Evolutionary conservation across 352 stramenopile species (phyloP), one percentile per base, ranked within the genome.

Genomic region (Globisporangium cystogenes): DNA sequence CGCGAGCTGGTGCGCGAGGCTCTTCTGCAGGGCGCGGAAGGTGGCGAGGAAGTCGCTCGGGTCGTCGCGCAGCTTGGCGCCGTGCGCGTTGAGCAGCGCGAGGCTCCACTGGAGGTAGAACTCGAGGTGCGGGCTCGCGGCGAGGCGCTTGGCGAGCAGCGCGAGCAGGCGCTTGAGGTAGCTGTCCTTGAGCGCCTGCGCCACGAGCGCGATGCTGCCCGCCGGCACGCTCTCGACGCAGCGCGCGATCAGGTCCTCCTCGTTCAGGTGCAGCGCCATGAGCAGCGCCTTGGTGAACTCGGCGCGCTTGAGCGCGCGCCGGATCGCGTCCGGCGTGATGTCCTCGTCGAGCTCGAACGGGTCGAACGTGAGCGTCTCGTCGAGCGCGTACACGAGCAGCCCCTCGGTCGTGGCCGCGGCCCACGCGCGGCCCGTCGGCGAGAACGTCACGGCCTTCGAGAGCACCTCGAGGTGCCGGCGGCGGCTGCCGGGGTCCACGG

Each of bases 311-410:
- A 99, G 67, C 53, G 94, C 96, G 37, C 74, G 62, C 53, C 83
- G 75, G 46, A 99, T 96, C 27, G 74, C 81, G 41, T 96, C 84
- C 6, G 97, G 96, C 33, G 97, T 99, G 18, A 99, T 97, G 20
- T 94, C 93, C 66, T 99, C 95, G 51, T 98, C 97, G 47, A 99
- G 65, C 36, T 99, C 96, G 45, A 99, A 98, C 21, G 98, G 98
- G 65, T 99, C 96, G 71, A 99, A 99, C 47, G 96, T 92, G 59
- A 98, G 85, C 59, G 93, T 97, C 57, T 98, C 95, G 58, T 98
- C 95, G 12, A 98, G 67, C 18, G 82, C 92, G 65, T 98, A 99
- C 39, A 99, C 94, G 59, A 99, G 80, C 44, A 99, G 64, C 0
- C 97, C 98, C 82, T 99, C 95, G 3, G 88, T 98, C 5, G 97